These are phyloP conservation scores for Aureobasidium zeae DNA, from an alignment of 2,329 filamentous ascomycete species.

Conservation along the genomic window DNA sequence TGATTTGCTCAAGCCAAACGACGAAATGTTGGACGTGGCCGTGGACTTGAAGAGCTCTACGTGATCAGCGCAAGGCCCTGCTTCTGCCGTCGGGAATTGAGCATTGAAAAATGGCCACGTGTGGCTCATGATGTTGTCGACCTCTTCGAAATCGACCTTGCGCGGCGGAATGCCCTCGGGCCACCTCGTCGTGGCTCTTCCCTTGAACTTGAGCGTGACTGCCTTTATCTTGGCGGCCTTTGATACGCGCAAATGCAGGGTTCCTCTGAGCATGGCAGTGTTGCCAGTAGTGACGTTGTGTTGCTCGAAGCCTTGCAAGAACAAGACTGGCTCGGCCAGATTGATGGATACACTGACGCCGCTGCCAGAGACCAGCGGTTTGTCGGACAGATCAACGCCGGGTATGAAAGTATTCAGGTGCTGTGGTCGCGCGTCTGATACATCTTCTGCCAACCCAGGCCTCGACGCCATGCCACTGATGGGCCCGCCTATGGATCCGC, in stretches of 20 bases:
- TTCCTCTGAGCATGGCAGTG: slow-evolving; percentile 78
- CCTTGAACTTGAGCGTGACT: slow-evolving; percentile 75
- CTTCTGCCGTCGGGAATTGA: slow-evolving; percentile 50
- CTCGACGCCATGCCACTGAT: slow-evolving; percentile 32
- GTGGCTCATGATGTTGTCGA: slow-evolving; percentile 77
- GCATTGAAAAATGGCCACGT: slow-evolving; percentile 90
- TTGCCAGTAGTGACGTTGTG: slow-evolving; percentile 53
- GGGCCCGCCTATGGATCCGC: slow-evolving; percentile 33
- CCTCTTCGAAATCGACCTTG: slow-evolving; percentile 75
- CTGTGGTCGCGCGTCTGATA: slow-evolving; percentile 24
- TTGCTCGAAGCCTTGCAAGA: slow-evolving; percentile 69
- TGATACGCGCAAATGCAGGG: slow-evolving; percentile 67
- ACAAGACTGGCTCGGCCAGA: slow-evolving; percentile 71
- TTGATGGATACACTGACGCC: slow-evolving; percentile 65
- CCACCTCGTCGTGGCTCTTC: slow-evolving; percentile 85
- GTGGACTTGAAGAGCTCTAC: slow-evolving; percentile 46
- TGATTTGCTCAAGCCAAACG: slow-evolving; percentile 34
- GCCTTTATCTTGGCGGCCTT: slow-evolving; percentile 92
- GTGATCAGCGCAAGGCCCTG: slow-evolving; percentile 53
- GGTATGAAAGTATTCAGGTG: slow-evolving; percentile 21
- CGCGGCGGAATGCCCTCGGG: slow-evolving; percentile 87
- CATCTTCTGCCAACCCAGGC: slow-evolving; percentile 34
- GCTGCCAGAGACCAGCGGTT: slow-evolving; percentile 70
- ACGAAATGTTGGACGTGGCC: slow-evolving; percentile 26
- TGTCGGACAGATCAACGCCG: slow-evolving; percentile 38